Conservation (phyloP, 2,329 filamentous ascomycete genomes). For the Talaromyces sp. region DNA sequence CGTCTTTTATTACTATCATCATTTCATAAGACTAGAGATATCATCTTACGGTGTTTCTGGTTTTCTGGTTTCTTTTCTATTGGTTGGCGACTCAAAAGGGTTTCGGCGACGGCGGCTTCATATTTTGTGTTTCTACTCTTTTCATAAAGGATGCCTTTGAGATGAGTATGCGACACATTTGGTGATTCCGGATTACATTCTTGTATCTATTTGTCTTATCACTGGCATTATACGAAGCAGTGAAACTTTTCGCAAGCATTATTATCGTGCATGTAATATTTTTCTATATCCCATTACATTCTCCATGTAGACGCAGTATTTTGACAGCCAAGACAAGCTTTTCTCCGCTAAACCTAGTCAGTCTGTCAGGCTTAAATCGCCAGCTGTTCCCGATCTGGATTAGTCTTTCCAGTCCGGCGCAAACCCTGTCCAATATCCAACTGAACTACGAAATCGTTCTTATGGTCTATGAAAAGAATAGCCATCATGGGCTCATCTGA, state of each 20-base stretch:
- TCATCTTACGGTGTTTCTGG: slow-evolving; percentile 1
- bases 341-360: background rate
- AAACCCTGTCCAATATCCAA: background rate
- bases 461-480: background rate
- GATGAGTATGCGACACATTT: background rate
- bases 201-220: slow-evolving; percentile 1
- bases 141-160: background rate
- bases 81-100: background rate
- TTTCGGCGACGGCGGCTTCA: background rate
- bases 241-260: background rate
- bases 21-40: slow-evolving; percentile 8
- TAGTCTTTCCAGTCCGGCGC: background rate
- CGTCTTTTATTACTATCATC: background rate
- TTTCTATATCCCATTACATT: background rate
- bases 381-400: background rate
- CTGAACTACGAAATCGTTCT: background rate
- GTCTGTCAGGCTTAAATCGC: no score
- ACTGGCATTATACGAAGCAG: background rate
- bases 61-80: background rate
- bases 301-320: no score
- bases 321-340: background rate
- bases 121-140: background rate
- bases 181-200: background rate
- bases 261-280: background rate
- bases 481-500: background rate